Base-by-base conservation (phyloP, 352 stramenopile species). In the Pythium phragmiticola region DNA sequence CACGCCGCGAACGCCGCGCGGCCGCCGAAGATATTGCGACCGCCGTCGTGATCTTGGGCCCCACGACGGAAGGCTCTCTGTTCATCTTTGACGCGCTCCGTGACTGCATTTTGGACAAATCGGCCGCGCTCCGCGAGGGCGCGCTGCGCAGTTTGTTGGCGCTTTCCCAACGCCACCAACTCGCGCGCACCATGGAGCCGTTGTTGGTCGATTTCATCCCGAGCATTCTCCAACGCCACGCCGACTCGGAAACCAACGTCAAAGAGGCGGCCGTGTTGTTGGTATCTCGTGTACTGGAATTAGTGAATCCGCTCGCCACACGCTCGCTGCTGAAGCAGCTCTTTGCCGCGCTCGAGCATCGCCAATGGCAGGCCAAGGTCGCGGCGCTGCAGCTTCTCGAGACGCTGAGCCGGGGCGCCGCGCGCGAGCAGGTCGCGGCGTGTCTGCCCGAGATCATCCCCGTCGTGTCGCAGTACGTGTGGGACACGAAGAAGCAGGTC, bases 401-500 rank as follows among this genome's bases (percentile, higher is more conserved):
- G 47, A 76, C 87, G 50, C 87, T 95, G 11, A 89, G 87, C 33
- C 74, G 73, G 19, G 78, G 69, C 33, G 81, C 87, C 9, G 77
- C 85, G 7, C 7, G 34, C 3, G 63, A 74, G 30, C 85, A 97
- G 55, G 83, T 96, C 12, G 86, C 80, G 21, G 76, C 78, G 34
- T 80, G 93, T 52, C 73, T 98, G 33, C 90, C 91, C 4, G 90
- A 94, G 65, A 83, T 98, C 63, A 95, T 98, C 65, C 94, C 94
- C 0, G 81, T 84, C 17, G 74, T 98, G 0, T 95, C 83, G 2
- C 73, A 85, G 16, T 87, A 96, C 75, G 90, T 98, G 19, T 98
- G 90, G 89, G 94, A 98, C 75, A 98, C 94, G 17, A 98, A 98
- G 74, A 85, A 90, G 39, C 89, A 98, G 75, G 94, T 98, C 5